Evolutionary conservation across 768 basidiomycete species (phyloP).

Genomic region (Russula virescens): DNA sequence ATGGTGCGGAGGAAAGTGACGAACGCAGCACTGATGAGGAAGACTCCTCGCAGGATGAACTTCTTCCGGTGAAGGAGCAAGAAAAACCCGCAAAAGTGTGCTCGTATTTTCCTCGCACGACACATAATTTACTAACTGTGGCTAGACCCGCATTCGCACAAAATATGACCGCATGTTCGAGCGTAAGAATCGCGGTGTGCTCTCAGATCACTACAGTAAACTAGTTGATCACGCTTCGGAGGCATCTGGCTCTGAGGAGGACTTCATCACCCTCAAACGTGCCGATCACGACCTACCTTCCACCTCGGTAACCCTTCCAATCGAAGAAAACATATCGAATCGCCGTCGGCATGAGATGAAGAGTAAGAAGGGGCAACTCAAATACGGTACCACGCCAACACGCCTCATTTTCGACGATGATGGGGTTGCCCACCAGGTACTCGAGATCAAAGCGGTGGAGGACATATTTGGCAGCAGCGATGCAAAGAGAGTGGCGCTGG

Average conservation of each 20-base stretch:
- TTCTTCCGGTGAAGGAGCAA: background rate
- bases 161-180: constrained; percentile 99
- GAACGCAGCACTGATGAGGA: background rate
- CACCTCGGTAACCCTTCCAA: constrained; percentile 28
- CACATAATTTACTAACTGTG: background rate
- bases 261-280: constrained; percentile 94
- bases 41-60: background rate
- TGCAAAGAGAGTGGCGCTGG: constrained; percentile 57
- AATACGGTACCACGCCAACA: constrained; percentile 50
- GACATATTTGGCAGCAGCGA: constrained; percentile 51
- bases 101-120: background rate
- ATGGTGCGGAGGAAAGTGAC: background rate
- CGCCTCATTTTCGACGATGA: constrained; percentile 91
- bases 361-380: constrained; percentile 67
- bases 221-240: constrained; percentile 65
- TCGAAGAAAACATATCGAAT: constrained; percentile 62
- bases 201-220: constrained; percentile 86
- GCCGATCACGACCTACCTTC: constrained; percentile 67
- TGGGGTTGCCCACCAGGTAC: constrained; percentile 72
- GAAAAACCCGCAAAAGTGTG: constrained; percentile 5
- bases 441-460: constrained; percentile 76
- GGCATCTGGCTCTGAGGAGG: constrained; percentile 48
- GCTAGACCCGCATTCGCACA: constrained; percentile 52
- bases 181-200: constrained; percentile 88
- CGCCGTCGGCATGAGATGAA: constrained; percentile 72